Percentiles rank a stretch among this genome's conserved stretches.
Conservation (phyloP, 345 rosid species). For the Dimocarpus longan region DNA sequence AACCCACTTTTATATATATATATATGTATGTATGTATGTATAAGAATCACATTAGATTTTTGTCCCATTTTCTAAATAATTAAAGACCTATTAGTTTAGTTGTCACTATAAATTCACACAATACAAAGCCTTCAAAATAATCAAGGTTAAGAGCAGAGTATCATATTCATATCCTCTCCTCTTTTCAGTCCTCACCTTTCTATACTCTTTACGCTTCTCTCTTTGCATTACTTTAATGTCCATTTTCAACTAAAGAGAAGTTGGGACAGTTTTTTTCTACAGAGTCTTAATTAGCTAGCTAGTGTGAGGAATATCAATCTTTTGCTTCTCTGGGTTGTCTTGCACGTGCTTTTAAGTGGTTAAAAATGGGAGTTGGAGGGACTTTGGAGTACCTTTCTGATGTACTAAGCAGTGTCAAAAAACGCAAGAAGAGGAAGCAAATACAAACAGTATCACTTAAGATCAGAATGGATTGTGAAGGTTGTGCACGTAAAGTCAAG, state of each 20-base stretch:
- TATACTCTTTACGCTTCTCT: slow-evolving; percentile 16
- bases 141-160: slow-evolving; percentile 3
- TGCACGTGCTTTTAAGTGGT: not conserved
- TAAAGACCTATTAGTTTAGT: not conserved
- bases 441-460: slow-evolving; percentile 72
- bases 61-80: slow-evolving; percentile 1
- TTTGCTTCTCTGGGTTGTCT: not conserved
- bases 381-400: slow-evolving; percentile 68
- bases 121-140: not conserved
- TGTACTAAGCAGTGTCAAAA: slow-evolving; percentile 45
- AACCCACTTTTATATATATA: not conserved
- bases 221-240: not conserved
- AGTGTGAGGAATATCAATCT: too few relatives aligned
- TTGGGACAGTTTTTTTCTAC: too few relatives aligned
- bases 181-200: not conserved
- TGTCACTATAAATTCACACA: slow-evolving; percentile 10
- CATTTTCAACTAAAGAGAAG: not conserved
- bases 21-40: not conserved
- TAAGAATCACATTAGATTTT: slow-evolving; percentile 2
- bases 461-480: slow-evolving; percentile 87
- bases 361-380: slow-evolving; percentile 77
- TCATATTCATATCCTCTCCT: not conserved
- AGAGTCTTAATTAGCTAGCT: too few relatives aligned
- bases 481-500: slow-evolving; percentile 86
- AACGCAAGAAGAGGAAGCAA: slow-evolving; percentile 62